Conservation (phyloP, 1,284 basidiomycete genomes). For the Sanghuangporus baumii region DNA sequence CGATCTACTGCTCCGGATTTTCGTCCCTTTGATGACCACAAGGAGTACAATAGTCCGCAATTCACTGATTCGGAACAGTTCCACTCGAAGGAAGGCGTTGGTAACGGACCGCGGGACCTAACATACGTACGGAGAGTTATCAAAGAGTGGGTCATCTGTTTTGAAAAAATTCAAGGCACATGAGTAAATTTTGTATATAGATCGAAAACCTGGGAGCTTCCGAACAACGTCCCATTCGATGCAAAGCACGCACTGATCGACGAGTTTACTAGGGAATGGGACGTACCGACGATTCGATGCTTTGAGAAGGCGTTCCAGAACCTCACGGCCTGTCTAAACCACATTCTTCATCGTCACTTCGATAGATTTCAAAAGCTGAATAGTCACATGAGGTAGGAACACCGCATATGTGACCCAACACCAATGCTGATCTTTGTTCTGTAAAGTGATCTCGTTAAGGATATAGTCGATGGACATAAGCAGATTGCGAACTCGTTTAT, state of each 20-base stretch:
- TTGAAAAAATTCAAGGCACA: too few species aligned
- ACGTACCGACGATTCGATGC: background rate
- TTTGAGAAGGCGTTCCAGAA: conserved; percentile 4
- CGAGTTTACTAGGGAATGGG: conserved; percentile 5
- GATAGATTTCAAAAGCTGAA: conserved; percentile 3
- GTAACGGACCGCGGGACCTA: background rate
- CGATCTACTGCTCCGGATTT: conserved; percentile 19
- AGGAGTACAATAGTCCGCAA: background rate
- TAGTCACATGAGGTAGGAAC: conserved; percentile 3
- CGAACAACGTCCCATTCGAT: conserved; percentile 43
- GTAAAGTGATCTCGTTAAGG: conserved; percentile 10
- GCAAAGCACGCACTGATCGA: conserved; percentile 32
- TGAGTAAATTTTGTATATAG: conserved; percentile 26
- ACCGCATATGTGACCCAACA: background rate
- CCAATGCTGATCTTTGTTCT: background rate
- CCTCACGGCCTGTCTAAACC: background rate
- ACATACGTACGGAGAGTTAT: conserved; percentile 3
- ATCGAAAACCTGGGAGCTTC: conserved; percentile 46
- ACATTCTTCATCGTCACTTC: conserved; percentile 6
- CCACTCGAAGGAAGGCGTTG: background rate
- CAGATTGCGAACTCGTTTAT: conserved; percentile 15
- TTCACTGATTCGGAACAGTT: background rate
- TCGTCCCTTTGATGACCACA: conserved; percentile 8
- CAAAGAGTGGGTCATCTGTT: background rate
- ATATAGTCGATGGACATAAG: conserved; percentile 7